Base-by-base conservation (phyloP, 495 filamentous ascomycete species). In the Tuber umbilicatum region DNA sequence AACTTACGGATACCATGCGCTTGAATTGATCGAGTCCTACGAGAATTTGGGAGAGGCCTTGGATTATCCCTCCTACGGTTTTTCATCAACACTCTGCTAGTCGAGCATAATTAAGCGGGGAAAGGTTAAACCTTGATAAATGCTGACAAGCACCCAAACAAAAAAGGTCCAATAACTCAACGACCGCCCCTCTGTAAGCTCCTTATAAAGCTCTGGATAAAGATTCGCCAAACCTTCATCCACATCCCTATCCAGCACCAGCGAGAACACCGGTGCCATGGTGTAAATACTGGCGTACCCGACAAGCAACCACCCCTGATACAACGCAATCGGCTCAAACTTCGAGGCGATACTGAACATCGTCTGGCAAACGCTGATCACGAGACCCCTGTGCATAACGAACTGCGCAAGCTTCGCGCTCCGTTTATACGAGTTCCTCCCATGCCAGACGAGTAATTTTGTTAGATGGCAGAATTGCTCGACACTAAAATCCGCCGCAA, bases 271-370 rank as follows among this genome's bases (percentile, higher is more conserved):
- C 0, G 96, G 96, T 2, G 87, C 87, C 85, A 95, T 97, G 27
- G 96, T 99, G 84, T 99, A 99, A 19, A 98, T 87, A 0, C 94
- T 97, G 2, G 94, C 94, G 82, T 98, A 99, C 70, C 96, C 96
- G 43, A 99, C 94, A 76, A 99, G 88, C 40, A 99, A 88, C 96
- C 96, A 99, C 75, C 88, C 88, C 83, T 88, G 92, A 85, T 97
- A 99, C 23, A 99, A 85, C 38, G 94, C 96, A 78, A 94, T 93
- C 0, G 96, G 96, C 80, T 97, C 93, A 79, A 97, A 97, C 73
- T 90, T 88, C 43, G 90, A 89, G 19, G 95, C 94, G 70, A 98
- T 94, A 83, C 91, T 95, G 84, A 94, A 99, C 88, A 99, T 93
- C 0, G 94, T 97, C 84, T 99, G 96, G 79, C 94, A 97, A 2